Evolutionary conservation across 495 filamentous ascomycete species (phyloP).

Genomic region (Penicillium bovifimosum): DNA sequence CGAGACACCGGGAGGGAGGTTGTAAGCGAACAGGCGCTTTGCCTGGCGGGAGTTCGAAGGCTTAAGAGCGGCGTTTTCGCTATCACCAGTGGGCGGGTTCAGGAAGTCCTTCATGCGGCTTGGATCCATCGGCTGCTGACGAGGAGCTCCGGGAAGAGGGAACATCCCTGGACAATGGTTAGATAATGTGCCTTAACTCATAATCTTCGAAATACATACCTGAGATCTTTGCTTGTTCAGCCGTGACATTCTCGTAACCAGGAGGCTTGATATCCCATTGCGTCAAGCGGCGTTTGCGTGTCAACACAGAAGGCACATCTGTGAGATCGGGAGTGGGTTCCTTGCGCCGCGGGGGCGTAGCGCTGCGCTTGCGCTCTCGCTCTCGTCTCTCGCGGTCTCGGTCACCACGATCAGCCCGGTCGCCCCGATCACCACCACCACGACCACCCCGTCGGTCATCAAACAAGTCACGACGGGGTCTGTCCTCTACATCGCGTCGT

Average conservation of each 20-base stretch:
- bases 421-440: conserved; percentile 34
- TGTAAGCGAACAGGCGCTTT: conserved; percentile 83
- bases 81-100: conserved; percentile 72
- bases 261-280: conserved; percentile 99
- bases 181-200: conserved; percentile 1
- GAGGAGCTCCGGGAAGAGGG: conserved; percentile 88
- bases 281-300: conserved; percentile 83
- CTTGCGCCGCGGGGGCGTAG: conserved; percentile 78
- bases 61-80: conserved; percentile 74
- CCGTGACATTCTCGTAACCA: conserved; percentile 97
- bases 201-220: conserved; percentile 36
- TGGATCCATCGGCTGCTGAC: conserved; percentile 95
- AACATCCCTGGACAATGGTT: conserved; percentile 66
- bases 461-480: conserved; percentile 27
- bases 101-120: conserved; percentile 92
- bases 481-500: conserved; percentile 27
- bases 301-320: conserved; percentile 67
- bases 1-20: conserved; percentile 62
- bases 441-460: conserved; percentile 25
- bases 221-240: conserved; percentile 98
- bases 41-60: conserved; percentile 88
- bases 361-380: conserved; percentile 69
- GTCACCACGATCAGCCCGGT: conserved; percentile 19
- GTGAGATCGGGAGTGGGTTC: conserved; percentile 96
- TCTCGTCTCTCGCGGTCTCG: conserved; percentile 48